phyloP scores from a whole-genome alignment of 2,329 filamentous ascomycete species.

The Rhinocladiella similis region DNA sequence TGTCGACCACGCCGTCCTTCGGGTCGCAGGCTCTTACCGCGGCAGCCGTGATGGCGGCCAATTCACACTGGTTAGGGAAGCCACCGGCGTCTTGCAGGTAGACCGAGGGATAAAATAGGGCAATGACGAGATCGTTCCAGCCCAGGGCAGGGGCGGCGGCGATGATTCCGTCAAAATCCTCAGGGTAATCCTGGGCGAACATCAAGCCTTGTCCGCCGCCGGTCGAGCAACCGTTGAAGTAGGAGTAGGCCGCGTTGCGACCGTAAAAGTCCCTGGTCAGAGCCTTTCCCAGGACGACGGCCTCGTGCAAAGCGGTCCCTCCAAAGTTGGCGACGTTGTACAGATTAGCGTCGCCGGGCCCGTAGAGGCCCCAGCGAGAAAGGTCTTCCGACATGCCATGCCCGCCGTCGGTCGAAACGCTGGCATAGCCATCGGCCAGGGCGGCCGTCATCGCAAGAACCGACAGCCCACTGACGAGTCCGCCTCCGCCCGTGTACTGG shows the following conservation, averaged over 20 bases:
- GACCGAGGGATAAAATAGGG: neutral
- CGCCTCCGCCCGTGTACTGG: conserved; percentile 41
- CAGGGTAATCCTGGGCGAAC: conserved; percentile 35
- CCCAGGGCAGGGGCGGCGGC: conserved; percentile 29
- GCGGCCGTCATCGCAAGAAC: neutral
- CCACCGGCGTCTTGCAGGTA: neutral
- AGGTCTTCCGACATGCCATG: neutral
- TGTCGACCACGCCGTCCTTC: conserved; percentile 30
- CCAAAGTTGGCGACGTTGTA: conserved; percentile 38
- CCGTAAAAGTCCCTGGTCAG: conserved; percentile 18
- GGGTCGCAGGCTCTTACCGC: conserved; percentile 35
- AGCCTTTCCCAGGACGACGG: conserved; percentile 32
- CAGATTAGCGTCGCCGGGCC: conserved; percentile 35
- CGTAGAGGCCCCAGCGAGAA: conserved; percentile 8
- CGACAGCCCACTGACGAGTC: conserved; percentile 18
- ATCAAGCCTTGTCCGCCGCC: conserved; percentile 61
- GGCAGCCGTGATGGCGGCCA: conserved; percentile 36
- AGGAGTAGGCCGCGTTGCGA: conserved; percentile 31
- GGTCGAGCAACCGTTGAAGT: conserved; percentile 60
- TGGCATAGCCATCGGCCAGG: conserved; percentile 22
- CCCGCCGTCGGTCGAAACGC: conserved; percentile 27
- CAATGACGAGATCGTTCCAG: neutral
- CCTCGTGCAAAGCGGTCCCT: conserved; percentile 35
- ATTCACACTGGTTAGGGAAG: conserved; percentile 33
- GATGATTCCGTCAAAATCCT: conserved; percentile 31